These are phyloP conservation scores for Rubia yunnanensis DNA, from an alignment of 257 asterid species.

Conservation along the genomic window DNA sequence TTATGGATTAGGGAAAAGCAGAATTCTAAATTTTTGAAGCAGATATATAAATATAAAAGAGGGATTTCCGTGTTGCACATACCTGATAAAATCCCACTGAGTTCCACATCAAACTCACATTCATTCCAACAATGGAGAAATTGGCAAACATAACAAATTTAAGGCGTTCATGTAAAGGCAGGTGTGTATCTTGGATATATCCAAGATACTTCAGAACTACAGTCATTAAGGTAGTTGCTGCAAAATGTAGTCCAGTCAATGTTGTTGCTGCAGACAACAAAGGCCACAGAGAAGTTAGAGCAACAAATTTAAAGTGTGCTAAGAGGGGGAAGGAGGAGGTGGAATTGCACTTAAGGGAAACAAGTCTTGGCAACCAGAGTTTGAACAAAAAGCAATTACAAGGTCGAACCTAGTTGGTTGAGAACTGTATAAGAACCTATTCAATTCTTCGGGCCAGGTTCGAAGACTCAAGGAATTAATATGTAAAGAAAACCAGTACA, in stretches of 20 bases:
- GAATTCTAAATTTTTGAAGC: background rate
- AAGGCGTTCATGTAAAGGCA: constrained; percentile 44
- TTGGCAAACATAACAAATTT: constrained; percentile 51
- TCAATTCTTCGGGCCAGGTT: background rate
- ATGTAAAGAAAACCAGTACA: background rate
- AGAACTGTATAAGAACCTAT: background rate
- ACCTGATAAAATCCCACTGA: constrained; percentile 79
- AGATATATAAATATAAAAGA: background rate
- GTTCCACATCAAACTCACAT: constrained; percentile 74
- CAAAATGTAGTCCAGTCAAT: constrained; percentile 64
- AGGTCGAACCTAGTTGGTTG: background rate
- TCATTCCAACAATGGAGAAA: constrained; percentile 67
- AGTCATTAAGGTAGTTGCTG: constrained; percentile 49
- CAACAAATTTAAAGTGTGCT: background rate
- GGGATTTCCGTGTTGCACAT: constrained; percentile 3
- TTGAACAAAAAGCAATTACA: background rate
- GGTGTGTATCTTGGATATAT: constrained; percentile 41
- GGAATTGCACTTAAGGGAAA: background rate
- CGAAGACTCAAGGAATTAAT: background rate
- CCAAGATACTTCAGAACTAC: constrained; percentile 43
- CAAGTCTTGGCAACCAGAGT: background rate
- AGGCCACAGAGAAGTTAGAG: constrained; percentile 3
- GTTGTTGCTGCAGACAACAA: constrained; percentile 47
- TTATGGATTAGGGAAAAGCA: constrained; percentile 3
- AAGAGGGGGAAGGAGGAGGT: background rate